Percentiles rank a stretch among this genome's conserved stretches.
Evolutionary conservation across 495 filamentous ascomycete species (phyloP).

Genomic region (Penicillium longicatenatum): DNA sequence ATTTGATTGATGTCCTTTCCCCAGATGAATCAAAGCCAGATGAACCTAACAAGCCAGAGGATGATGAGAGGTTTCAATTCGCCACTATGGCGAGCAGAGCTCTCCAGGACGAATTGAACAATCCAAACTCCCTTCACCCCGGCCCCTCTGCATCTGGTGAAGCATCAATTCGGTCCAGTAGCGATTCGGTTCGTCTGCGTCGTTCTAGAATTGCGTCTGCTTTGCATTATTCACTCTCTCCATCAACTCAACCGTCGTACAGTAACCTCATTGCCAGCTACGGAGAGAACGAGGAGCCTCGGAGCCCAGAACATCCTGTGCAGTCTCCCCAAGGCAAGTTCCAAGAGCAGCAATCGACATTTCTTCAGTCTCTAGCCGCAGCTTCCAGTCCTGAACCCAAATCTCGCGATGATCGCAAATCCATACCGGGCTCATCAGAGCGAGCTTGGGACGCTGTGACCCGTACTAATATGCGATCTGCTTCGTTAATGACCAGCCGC

Average conservation of each 20-base stretch:
- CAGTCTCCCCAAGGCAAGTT: slow-evolving; percentile 9
- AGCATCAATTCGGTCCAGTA: slow-evolving; percentile 32
- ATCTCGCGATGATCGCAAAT: slow-evolving; percentile 40
- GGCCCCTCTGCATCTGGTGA: slow-evolving; percentile 18
- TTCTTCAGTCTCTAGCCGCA: slow-evolving; percentile 33
- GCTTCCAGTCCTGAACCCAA: slow-evolving; percentile 35
- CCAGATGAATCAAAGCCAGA: slow-evolving; percentile 40
- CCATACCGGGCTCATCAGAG: slow-evolving; percentile 50
- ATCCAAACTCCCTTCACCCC: slow-evolving; percentile 13
- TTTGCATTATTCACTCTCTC: slow-evolving; percentile 40
- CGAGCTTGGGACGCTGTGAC: slow-evolving; percentile 63
- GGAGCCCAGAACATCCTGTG: slow-evolving; percentile 10
- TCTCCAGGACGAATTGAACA: slow-evolving; percentile 42
- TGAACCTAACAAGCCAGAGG: slow-evolving; percentile 12
- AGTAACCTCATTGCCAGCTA: slow-evolving; percentile 42
- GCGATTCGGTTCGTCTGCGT: slow-evolving; percentile 40
- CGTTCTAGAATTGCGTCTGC: slow-evolving; percentile 46
- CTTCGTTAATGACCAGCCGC: slow-evolving; percentile 72
- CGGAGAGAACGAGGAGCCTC: slow-evolving; percentile 19
- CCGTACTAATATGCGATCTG: slow-evolving; percentile 81
- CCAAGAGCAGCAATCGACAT: slow-evolving; percentile 31
- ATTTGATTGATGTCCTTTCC: slow-evolving; percentile 73
- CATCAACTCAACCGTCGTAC: slow-evolving; percentile 44
- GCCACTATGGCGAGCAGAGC: slow-evolving; percentile 45
- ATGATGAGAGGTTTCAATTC: slow-evolving; percentile 36